Evolutionary conservation across 441 rosid species (phyloP), one percentile per base, ranked within the genome.

Genomic region (Gossypium davidsonii): DNA sequence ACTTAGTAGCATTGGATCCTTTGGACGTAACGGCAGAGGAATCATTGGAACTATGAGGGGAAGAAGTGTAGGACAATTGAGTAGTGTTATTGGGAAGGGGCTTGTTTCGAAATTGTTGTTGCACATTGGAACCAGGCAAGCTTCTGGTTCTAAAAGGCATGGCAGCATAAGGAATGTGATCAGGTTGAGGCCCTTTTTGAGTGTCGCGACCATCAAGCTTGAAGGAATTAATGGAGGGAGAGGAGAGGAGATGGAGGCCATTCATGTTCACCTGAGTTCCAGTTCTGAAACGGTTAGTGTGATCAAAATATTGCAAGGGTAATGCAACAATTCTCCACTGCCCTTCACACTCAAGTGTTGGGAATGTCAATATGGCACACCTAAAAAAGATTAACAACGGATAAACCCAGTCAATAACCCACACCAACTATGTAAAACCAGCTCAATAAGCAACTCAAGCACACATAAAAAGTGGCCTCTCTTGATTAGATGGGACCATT

Each of bases 251-350:
- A 39, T 67, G 75, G 69, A 79, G 59, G 67, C 78, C 64, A 66
- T 78, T 78, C 84, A 84, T 79, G 4, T 75, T 82, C 55, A 74
- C 74, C 78, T 67, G 79, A 67, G 63, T 72, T 62, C 70, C 73
- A 71, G 73, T 70, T 72, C 56, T 37, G 28, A 73, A 73, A 67
- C 18, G 78, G 12, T 72, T 77, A 15, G 57, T 62, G 28, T 78
- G 80, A 68, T 84, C 80, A 51, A 71, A 78, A 71, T 70, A 75
- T 71, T 70, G 77, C 51, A 75, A 55, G 34, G 82, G 82, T 26
- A 77, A 73, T 42, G 84, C 70, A 77, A 80, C 75, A 75, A 79
- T 56, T 76, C 75, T 70, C 83, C 84, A 83, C 42, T 51, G 65
- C 31, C 83, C 86, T 73, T 71, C 77, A 51, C 79, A 73, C 70